These are phyloP conservation scores for Pseudopyricularia cyperi DNA, from an alignment of 2,329 filamentous ascomycete species.

Conservation along the genomic window DNA sequence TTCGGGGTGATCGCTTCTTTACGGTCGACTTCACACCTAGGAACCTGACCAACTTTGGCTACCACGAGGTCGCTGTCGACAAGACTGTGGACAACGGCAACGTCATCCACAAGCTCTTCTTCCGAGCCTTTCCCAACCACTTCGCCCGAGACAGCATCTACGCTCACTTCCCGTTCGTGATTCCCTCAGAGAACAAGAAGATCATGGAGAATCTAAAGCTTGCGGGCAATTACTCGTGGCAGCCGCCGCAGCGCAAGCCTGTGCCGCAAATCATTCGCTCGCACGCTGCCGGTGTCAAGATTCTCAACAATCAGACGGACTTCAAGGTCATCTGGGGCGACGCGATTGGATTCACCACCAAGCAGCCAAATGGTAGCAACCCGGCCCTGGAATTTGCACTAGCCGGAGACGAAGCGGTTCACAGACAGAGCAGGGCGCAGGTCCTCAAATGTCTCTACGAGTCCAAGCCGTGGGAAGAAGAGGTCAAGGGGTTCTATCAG, in stretches of 20 bases:
- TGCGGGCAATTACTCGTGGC: slow-evolving; percentile 45
- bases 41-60: slow-evolving; percentile 56
- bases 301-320: slow-evolving; percentile 12
- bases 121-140: slow-evolving; percentile 35
- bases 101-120: slow-evolving; percentile 31
- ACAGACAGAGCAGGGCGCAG: slow-evolving; percentile 17
- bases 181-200: slow-evolving; percentile 36
- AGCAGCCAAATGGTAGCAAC: slow-evolving; percentile 19
- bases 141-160: slow-evolving; percentile 42
- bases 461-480: not conserved
- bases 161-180: slow-evolving; percentile 39
- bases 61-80: slow-evolving; percentile 24
- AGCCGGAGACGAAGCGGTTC: slow-evolving; percentile 18
- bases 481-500: not conserved
- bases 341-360: slow-evolving; percentile 15
- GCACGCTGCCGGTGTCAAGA: slow-evolving; percentile 24
- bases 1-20: slow-evolving; percentile 53
- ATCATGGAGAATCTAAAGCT: slow-evolving; percentile 43
- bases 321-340: slow-evolving; percentile 21
- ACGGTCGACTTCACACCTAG: slow-evolving; percentile 45
- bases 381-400: slow-evolving; percentile 22
- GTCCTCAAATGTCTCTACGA: slow-evolving; percentile 15
- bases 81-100: slow-evolving; percentile 25
- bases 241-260: slow-evolving; percentile 30
- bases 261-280: slow-evolving; percentile 36